Base-by-base conservation (phyloP, 1,139 yeast species). In the Blastobotrys apis region DNA sequence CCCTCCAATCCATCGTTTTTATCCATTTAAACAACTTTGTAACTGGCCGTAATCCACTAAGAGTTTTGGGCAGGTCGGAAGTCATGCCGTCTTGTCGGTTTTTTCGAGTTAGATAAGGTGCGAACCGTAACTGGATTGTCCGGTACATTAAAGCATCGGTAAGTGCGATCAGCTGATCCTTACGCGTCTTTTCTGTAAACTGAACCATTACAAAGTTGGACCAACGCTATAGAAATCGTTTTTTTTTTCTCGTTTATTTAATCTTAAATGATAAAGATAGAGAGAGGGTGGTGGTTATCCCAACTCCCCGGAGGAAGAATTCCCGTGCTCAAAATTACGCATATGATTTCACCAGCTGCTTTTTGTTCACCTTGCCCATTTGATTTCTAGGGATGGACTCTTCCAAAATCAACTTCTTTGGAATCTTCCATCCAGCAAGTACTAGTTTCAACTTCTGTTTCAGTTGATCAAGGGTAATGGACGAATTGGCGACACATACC, bases 291-390 rank as follows among this genome's bases (percentile, higher is more conserved):
- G n/a, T n/a, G n/a, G n/a, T n/a, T n/a, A n/a, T n/a, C n/a, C n/a
- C n/a, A n/a, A n/a, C n/a, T n/a, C n/a, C n/a, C n/a, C n/a, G n/a
- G n/a, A n/a, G 26, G 26, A 6, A 23, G 26, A 6, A 23, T 6
- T 23, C 9, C 26, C 6, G 10, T 23, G 6, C 10, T 23, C 26
- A 6, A 23, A 23, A 23, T 23, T 23, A 6, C 26, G 26, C 26
- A 23, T 46, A 46, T 33, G 43, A 40, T 46, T 55, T 55, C 19
- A 59, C 60, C 31, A 63, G 51, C 6, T 55, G 50, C 51, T 62
- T 63, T 50, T 63, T 63, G 52, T 63, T 61, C 12, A 63, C 67
- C 47, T 63, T 63, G 39, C 67, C 67, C 66, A 63, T 63, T 44
- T 63, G 66, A 46, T 63, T 63, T 25, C 65, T 50, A 5, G 68